phyloP scores from a whole-genome alignment of 352 stramenopile genomes.

The Phytophthora europaea region DNA sequence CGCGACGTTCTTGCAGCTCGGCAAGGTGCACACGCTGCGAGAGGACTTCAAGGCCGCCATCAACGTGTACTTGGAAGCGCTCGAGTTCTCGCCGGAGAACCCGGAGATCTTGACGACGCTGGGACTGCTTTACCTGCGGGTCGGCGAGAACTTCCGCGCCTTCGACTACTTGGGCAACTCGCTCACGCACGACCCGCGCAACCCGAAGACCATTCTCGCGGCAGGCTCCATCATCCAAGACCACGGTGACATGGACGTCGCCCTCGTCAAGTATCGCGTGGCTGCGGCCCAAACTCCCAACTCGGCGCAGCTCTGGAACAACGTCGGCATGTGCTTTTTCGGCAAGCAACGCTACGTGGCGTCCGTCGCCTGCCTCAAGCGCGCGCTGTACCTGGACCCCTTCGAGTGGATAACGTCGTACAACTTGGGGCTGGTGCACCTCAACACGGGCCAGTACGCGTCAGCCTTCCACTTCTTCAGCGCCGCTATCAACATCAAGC shows the following conservation, averaged over 20 bases:
- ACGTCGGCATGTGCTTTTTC: conserved; percentile 97
- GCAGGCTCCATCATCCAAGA: conserved; percentile 95
- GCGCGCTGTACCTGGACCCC: conserved; percentile 92
- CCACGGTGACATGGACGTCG: conserved; percentile 94
- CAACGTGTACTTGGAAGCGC: conserved; percentile 91
- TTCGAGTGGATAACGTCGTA: conserved; percentile 97
- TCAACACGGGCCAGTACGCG: conserved; percentile 94
- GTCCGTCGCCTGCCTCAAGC: conserved; percentile 93
- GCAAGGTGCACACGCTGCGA: conserved; percentile 87
- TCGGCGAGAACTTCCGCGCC: conserved; percentile 92
- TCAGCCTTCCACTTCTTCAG: conserved; percentile 96
- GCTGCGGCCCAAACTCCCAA: conserved; percentile 93
- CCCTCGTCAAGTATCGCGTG: conserved; percentile 95
- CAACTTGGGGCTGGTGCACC: conserved; percentile 95
- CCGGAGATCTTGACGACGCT: conserved; percentile 93
- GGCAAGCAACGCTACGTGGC: conserved; percentile 90
- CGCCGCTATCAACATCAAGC: conserved; percentile 90
- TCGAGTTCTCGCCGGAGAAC: conserved; percentile 95
- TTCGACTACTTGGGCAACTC: conserved; percentile 96
- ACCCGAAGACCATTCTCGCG: conserved; percentile 94
- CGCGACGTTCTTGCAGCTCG: conserved; percentile 93
- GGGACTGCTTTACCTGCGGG: conserved; percentile 91
- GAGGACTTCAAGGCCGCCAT: conserved; percentile 91
- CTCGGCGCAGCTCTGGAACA: conserved; percentile 96
- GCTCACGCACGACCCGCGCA: conserved; percentile 92